Conservation (phyloP, 2,329 filamentous ascomycete genomes). For the Incumbomyces lentus region DNA sequence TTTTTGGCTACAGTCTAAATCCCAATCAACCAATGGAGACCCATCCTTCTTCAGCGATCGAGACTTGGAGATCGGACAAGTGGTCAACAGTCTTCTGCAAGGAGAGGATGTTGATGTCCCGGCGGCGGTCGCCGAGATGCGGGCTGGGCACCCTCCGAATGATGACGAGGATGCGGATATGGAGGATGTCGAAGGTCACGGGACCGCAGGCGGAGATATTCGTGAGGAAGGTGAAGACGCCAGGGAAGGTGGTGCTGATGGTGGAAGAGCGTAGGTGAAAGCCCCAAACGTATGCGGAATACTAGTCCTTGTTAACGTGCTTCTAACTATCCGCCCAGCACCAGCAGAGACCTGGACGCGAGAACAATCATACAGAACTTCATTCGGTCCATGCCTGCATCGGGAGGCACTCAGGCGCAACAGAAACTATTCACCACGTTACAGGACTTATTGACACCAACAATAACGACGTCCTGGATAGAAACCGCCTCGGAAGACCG, state of each 20-base stretch:
- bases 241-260: constrained; percentile 88
- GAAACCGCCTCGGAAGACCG: constrained; percentile 49
- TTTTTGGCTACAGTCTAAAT: constrained; percentile 93
- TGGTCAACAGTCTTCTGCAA: constrained; percentile 74
- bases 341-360: constrained; percentile 55
- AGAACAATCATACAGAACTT: constrained; percentile 77
- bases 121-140: constrained; percentile 57
- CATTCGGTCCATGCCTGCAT: constrained; percentile 65
- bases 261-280: constrained; percentile 95
- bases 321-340: constrained; percentile 46
- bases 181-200: constrained; percentile 63
- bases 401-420: constrained; percentile 39
- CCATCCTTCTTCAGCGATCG: constrained; percentile 71
- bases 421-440: constrained; percentile 70
- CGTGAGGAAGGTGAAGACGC: constrained; percentile 80
- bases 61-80: constrained; percentile 76
- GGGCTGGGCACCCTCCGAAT: constrained; percentile 37
- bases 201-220: constrained; percentile 81
- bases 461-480: constrained; percentile 67
- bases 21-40: constrained; percentile 61
- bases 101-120: constrained; percentile 79
- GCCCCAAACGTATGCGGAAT: constrained; percentile 5
- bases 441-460: constrained; percentile 69
- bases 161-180: constrained; percentile 61
- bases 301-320: constrained; percentile 10